Evolutionary conservation across 768 basidiomycete species (phyloP).

Genomic region (Epithele typhae): DNA sequence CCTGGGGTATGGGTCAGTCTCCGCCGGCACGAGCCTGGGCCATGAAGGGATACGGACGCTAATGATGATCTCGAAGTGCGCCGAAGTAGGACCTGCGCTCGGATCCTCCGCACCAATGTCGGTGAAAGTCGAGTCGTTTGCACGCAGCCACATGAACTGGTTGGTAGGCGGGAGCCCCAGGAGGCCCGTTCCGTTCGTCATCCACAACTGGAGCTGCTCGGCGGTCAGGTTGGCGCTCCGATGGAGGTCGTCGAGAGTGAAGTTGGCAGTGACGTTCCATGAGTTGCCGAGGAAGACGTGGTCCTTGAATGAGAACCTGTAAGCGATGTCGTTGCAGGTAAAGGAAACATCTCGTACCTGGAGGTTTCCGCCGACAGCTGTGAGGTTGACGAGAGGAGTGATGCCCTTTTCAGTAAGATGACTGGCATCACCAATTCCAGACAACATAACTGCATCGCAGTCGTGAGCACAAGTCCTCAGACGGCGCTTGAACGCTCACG

Average conservation of each 20-base stretch:
- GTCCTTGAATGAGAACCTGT: slow-evolving; percentile 21
- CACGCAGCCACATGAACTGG: slow-evolving; percentile 6
- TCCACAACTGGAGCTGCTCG: slow-evolving; percentile 8
- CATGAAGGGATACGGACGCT: background rate
- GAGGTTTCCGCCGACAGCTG: too few species aligned
- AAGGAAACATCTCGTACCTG: too few species aligned
- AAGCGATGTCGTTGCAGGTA: too few species aligned
- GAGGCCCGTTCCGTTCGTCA: slow-evolving; percentile 7
- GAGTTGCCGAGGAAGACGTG: slow-evolving; percentile 15
- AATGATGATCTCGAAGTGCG: slow-evolving; percentile 1
- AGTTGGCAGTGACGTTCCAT: slow-evolving; percentile 12
- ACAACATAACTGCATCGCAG: background rate
- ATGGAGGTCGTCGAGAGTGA: slow-evolving; percentile 5
- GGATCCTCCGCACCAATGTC: background rate
- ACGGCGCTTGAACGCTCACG: slow-evolving; percentile 5
- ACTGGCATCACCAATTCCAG: background rate
- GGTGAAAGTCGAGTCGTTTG: background rate
- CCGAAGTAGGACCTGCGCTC: slow-evolving; percentile 3
- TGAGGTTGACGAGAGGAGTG: too few species aligned
- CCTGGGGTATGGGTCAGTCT: background rate
- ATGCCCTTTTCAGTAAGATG: background rate
- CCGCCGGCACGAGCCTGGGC: background rate
- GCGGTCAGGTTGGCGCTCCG: slow-evolving; percentile 5
- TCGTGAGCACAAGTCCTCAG: too few species aligned
- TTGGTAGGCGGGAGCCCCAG: background rate